Evolutionary conservation across 2,329 filamentous ascomycete species (phyloP).

Genomic region (Trichoderma sp.): DNA sequence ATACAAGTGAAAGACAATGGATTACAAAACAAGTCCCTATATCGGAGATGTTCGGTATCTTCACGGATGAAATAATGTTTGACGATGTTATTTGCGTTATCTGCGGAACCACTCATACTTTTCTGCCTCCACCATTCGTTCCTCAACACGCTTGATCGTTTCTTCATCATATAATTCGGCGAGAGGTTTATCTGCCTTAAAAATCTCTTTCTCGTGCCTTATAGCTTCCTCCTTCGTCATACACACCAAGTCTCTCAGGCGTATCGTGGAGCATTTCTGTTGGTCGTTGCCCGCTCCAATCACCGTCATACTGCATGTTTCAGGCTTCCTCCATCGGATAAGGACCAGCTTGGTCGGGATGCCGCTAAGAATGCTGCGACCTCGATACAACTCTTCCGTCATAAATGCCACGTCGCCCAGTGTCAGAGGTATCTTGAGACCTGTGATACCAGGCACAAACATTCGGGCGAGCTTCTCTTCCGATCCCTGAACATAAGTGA

Average conservation of each 20-base stretch:
- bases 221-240: slow-evolving; percentile 91
- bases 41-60: neutral
- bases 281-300: slow-evolving; percentile 65
- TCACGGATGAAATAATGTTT: neutral
- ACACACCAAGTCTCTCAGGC: slow-evolving; percentile 71
- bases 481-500: slow-evolving; percentile 69
- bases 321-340: slow-evolving; percentile 73
- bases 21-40: neutral
- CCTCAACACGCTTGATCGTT: slow-evolving; percentile 64
- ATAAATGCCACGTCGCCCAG: slow-evolving; percentile 81
- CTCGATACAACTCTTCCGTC: slow-evolving; percentile 82
- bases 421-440: slow-evolving; percentile 75
- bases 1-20: too few relatives aligned
- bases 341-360: slow-evolving; percentile 75
- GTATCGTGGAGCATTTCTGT: slow-evolving; percentile 72
- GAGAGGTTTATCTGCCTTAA: slow-evolving; percentile 63
- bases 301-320: slow-evolving; percentile 51
- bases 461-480: slow-evolving; percentile 70
- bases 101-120: slow-evolving; percentile 55
- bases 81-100: neutral
- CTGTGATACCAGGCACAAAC: slow-evolving; percentile 44
- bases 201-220: slow-evolving; percentile 74
- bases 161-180: slow-evolving; percentile 72
- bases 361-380: slow-evolving; percentile 78
- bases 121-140: slow-evolving; percentile 64